A percentile compares a stretch with the other conserved stretches of the same genome.
Conservation (phyloP, 495 filamentous ascomycete species). For the Tuber microsphaerosporum region DNA sequence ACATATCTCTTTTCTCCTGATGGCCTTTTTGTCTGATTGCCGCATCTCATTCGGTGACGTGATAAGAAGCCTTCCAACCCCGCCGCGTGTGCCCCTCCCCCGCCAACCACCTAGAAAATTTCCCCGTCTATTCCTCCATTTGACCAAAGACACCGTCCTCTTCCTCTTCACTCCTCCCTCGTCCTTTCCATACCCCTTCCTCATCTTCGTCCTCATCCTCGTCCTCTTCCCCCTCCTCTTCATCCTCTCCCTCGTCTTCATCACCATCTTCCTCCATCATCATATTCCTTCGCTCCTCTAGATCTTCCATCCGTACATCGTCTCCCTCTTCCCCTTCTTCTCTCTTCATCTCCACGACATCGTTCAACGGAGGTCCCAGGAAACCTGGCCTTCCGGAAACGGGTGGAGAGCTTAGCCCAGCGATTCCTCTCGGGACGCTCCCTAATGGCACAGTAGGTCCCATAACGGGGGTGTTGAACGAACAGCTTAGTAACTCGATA, state of each 20-base stretch:
- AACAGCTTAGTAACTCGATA: slow-evolving; percentile 81
- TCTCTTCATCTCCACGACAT: slow-evolving; percentile 38
- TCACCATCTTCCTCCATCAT: slow-evolving; percentile 50
- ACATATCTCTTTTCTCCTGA: slow-evolving; percentile 18
- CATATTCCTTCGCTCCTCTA: slow-evolving; percentile 50
- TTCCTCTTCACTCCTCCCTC: slow-evolving; percentile 64
- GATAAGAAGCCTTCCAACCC: slow-evolving; percentile 24
- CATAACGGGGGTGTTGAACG: slow-evolving; percentile 67
- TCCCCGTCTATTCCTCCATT: slow-evolving; percentile 72
- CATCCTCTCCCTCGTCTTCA: slow-evolving; percentile 52
- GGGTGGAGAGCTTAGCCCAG: slow-evolving; percentile 50
- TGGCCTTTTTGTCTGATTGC: neutral
- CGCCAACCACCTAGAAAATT: slow-evolving; percentile 21
- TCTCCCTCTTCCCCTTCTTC: slow-evolving; percentile 36
- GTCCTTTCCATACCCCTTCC: slow-evolving; percentile 43
- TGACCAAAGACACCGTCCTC: slow-evolving; percentile 91
- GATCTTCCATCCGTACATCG: slow-evolving; percentile 36
- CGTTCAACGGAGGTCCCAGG: slow-evolving; percentile 38
- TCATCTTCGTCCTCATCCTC: slow-evolving; percentile 56
- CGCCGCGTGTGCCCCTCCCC: slow-evolving; percentile 13
- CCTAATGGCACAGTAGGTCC: slow-evolving; percentile 64
- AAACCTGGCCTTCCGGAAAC: slow-evolving; percentile 33
- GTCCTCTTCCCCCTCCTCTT: slow-evolving; percentile 49
- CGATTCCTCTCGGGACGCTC: slow-evolving; percentile 48
- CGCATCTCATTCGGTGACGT: slow-evolving; percentile 8